A percentile compares a stretch with the other conserved stretches of the same genome.
Conservation (phyloP, 1,284 basidiomycete species). For the Pisolithus thermaeus region DNA sequence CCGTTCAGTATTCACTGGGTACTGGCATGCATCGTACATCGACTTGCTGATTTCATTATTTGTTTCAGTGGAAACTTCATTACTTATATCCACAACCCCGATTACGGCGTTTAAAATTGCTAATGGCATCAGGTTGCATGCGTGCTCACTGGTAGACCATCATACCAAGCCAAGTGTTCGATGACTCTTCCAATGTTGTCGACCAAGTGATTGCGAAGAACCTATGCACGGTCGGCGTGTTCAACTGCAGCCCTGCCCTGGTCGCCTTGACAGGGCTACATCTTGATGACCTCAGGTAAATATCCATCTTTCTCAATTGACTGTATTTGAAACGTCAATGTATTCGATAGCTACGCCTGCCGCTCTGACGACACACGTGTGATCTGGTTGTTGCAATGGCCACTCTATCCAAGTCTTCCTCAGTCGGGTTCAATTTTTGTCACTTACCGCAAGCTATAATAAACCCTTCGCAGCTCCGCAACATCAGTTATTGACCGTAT, state of each 20-base stretch:
- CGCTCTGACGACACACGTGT: neutral
- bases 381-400: neutral
- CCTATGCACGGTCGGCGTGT: neutral
- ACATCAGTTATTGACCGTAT: too few species aligned
- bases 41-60: too few species aligned
- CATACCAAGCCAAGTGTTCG: neutral
- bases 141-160: neutral
- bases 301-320: neutral
- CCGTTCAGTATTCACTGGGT: too few species aligned
- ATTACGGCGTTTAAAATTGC: neutral
- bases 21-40: too few species aligned
- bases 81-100: too few species aligned
- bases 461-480: too few species aligned
- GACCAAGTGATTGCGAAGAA: neutral
- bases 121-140: neutral
- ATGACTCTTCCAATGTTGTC: constrained; percentile 1
- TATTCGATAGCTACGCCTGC: neutral
- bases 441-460: too few species aligned
- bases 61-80: too few species aligned
- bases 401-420: neutral
- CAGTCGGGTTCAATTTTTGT: neutral
- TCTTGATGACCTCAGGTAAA: neutral
- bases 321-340: neutral
- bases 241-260: neutral
- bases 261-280: neutral